Conservation (phyloP, 1,139 yeast genomes). For the Pichia sp. region DNA sequence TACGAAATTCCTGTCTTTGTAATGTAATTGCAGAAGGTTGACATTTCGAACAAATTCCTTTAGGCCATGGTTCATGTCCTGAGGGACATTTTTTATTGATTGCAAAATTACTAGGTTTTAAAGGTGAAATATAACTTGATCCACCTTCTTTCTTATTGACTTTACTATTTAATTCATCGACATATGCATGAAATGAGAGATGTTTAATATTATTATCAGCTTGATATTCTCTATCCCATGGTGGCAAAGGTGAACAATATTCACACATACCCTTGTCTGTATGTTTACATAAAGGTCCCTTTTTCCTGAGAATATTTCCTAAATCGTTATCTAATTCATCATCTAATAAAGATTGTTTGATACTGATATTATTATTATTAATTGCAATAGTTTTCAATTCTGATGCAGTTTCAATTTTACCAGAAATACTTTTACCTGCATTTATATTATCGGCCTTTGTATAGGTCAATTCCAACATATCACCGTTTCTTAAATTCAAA, state of each 20-base stretch:
- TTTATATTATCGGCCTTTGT: slow-evolving; percentile 21
- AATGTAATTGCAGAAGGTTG: slow-evolving; percentile 94
- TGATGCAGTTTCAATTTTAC: too few relatives aligned
- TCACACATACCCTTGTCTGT: slow-evolving; percentile 97
- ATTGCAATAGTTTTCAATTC: background rate
- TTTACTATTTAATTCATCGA: slow-evolving; percentile 64
- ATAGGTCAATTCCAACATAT: slow-evolving; percentile 60
- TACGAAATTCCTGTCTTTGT: slow-evolving; percentile 83
- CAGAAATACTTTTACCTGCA: slow-evolving; percentile 15
- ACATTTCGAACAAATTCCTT: slow-evolving; percentile 93
- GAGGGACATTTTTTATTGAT: slow-evolving; percentile 64
- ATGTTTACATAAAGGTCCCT: slow-evolving; percentile 70
- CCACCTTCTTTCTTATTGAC: slow-evolving; percentile 58
- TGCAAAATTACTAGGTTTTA: slow-evolving; percentile 62
- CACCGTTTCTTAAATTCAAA: slow-evolving; percentile 59
- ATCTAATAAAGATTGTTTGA: slow-evolving; percentile 52
- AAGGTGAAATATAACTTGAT: slow-evolving; percentile 80
- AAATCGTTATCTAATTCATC: slow-evolving; percentile 55
- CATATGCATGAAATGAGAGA: slow-evolving; percentile 76
- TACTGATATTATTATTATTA: background rate
- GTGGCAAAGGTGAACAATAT: slow-evolving; percentile 91
- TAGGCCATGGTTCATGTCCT: slow-evolving; percentile 93
- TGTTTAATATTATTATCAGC: slow-evolving; percentile 79
- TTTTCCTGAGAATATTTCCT: slow-evolving; percentile 67
- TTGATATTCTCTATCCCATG: slow-evolving; percentile 81